Evolutionary conservation across 495 filamentous ascomycete genomes (phyloP).

Genomic region (Aspergillus ostianus): DNA sequence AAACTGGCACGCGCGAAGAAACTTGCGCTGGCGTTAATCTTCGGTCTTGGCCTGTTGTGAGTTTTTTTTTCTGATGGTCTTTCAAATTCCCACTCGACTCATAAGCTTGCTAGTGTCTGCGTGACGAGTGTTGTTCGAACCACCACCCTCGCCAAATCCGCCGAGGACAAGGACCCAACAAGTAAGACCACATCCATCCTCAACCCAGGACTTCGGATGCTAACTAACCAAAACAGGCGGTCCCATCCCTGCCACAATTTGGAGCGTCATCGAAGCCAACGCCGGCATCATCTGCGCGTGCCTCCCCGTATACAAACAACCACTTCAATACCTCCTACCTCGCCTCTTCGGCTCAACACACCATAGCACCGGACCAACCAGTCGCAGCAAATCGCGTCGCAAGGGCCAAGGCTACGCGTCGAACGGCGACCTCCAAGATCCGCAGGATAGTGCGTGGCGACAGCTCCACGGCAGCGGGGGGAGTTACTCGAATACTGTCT

Average conservation of each 20-base stretch:
- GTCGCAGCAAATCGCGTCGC: not conserved
- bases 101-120: constrained; percentile 9
- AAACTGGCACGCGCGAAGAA: constrained; percentile 32
- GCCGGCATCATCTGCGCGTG: not conserved
- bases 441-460: not conserved
- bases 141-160: not conserved
- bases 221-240: not conserved
- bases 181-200: not conserved
- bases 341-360: not conserved
- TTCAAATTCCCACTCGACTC: not conserved
- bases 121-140: constrained; percentile 14
- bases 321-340: constrained; percentile 1
- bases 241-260: constrained; percentile 1
- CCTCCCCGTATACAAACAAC: constrained; percentile 4
- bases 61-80: constrained; percentile 15
- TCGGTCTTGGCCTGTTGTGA: constrained; percentile 38
- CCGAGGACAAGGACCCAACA: not conserved
- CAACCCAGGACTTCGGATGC: not conserved
- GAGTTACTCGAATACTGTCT: not conserved
- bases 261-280: constrained; percentile 5
- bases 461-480: not conserved
- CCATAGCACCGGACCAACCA: not conserved
- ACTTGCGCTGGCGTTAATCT: constrained; percentile 31
- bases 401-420: not conserved
- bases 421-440: not conserved